phyloP scores from a whole-genome alignment of 176 grass and related monocot genomes.

The Carex kokanica region DNA sequence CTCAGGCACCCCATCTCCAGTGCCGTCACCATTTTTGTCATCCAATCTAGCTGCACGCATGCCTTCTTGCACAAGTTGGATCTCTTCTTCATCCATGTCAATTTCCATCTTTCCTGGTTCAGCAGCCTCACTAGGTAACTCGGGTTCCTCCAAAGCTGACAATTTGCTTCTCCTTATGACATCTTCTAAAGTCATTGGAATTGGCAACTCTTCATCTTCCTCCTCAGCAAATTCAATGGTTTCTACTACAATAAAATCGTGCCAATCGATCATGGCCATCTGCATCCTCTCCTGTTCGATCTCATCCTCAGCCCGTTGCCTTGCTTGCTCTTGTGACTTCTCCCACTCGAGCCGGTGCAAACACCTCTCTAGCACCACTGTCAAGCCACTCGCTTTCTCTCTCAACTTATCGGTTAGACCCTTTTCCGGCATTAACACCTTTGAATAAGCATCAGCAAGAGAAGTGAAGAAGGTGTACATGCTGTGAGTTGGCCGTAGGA shows the following conservation, averaged over 20 bases:
- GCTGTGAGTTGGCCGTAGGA: constrained; percentile 86
- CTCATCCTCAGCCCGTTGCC: constrained; percentile 87
- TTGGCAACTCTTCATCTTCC: constrained; percentile 66
- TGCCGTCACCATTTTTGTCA: constrained; percentile 37
- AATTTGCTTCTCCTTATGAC: constrained; percentile 86
- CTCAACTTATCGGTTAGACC: constrained; percentile 44
- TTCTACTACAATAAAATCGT: constrained; percentile 91
- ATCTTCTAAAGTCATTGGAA: constrained; percentile 69
- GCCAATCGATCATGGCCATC: constrained; percentile 99
- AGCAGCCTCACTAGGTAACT: constrained; percentile 36
- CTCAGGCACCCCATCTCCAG: constrained; percentile 41
- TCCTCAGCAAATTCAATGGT: constrained; percentile 89
- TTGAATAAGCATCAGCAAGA: constrained; percentile 70
- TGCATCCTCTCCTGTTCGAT: constrained; percentile 78
- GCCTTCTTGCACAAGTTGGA: constrained; percentile 92
- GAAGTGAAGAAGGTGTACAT: constrained; percentile 91
- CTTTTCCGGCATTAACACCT: constrained; percentile 65
- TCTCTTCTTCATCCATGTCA: constrained; percentile 93
- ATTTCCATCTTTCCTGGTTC: constrained; percentile 78
- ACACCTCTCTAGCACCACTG: constrained; percentile 69
- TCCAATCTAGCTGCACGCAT: constrained; percentile 67
- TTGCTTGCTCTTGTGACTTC: constrained; percentile 79
- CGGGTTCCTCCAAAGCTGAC: constrained; percentile 47
- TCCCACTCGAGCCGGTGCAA: constrained; percentile 91
- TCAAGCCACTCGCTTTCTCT: constrained; percentile 46